Conservation (phyloP, 495 filamentous ascomycete species). For the Staphylotrichum tortipilum region DNA sequence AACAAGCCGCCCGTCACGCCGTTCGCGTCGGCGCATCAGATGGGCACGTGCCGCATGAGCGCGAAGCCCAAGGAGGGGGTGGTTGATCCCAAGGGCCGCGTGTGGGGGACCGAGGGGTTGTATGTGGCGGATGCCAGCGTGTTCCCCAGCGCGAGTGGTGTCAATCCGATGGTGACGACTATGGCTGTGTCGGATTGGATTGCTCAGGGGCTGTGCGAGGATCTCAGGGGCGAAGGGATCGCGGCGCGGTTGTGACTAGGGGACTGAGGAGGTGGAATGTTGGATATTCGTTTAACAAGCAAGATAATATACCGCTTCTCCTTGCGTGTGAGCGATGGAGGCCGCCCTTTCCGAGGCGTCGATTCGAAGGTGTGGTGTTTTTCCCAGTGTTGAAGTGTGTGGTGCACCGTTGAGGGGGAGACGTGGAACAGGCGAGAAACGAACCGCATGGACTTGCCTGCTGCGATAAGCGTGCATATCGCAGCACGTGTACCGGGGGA, state of each 20-base stretch:
- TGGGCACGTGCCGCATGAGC: conserved; percentile 85
- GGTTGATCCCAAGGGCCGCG: conserved; percentile 63
- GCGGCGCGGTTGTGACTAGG: conserved; percentile 4
- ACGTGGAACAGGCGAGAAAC: background rate
- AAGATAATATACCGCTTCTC: background rate
- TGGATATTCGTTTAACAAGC: background rate
- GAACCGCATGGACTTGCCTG: too few species aligned
- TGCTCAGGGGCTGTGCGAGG: conserved; percentile 41
- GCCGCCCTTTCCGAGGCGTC: background rate
- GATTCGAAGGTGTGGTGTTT: background rate
- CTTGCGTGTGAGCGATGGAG: background rate
- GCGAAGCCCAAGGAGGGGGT: conserved; percentile 51
- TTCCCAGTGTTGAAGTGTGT: background rate
- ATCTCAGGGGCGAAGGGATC: conserved; percentile 17
- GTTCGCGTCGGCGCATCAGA: conserved; percentile 68
- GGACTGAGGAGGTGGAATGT: too few species aligned
- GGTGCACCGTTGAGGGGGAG: background rate
- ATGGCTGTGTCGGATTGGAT: conserved; percentile 75
- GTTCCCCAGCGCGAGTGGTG: conserved; percentile 81
- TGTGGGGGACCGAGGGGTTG: conserved; percentile 67
- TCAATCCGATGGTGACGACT: conserved; percentile 88
- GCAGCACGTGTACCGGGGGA: background rate
- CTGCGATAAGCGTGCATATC: background rate
- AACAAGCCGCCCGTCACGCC: conserved; percentile 41
- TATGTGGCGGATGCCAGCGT: conserved; percentile 83